phyloP scores from a whole-genome alignment of 2,329 filamentous ascomycete genomes.

The Aspergillus aculeatinus region DNA sequence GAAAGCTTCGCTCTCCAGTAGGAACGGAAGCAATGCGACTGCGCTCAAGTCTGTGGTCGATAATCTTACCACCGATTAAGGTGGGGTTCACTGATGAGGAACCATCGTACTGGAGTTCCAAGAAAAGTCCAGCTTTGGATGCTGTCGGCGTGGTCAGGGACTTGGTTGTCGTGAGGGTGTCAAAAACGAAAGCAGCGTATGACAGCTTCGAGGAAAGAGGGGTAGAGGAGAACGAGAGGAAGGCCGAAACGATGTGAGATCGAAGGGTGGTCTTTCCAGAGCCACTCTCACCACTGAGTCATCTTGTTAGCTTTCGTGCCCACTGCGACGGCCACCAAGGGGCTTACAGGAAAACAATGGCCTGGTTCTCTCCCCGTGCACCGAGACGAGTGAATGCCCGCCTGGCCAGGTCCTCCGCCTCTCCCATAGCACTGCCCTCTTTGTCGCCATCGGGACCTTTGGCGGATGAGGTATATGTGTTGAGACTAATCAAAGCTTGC shows the following conservation, averaged over 20 bases:
- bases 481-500: conserved; percentile 85
- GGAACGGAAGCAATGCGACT: conserved; percentile 89
- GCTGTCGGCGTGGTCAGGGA: conserved; percentile 92
- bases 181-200: conserved; percentile 91
- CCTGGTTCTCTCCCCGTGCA: conserved; percentile 87
- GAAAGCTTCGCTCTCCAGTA: conserved; percentile 94
- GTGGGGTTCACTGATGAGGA: conserved; percentile 79
- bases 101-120: conserved; percentile 95
- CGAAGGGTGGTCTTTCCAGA: conserved; percentile 94
- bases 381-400: conserved; percentile 83
- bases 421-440: conserved; percentile 87
- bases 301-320: conserved; percentile 23
- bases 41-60: conserved; percentile 89
- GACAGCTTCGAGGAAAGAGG: conserved; percentile 92
- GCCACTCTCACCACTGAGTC: conserved; percentile 81
- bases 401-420: conserved; percentile 86
- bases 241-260: conserved; percentile 78
- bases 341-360: conserved; percentile 85
- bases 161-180: conserved; percentile 94
- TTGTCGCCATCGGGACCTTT: conserved; percentile 88
- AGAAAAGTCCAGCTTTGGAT: conserved; percentile 92
- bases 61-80: conserved; percentile 87
- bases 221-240: conserved; percentile 87
- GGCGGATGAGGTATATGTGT: conserved; percentile 87
- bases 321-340: background rate